Percentiles rank a stretch among this genome's conserved stretches.
phyloP scores from a whole-genome alignment of 257 asterid genomes.

The Solanum rostratum region DNA sequence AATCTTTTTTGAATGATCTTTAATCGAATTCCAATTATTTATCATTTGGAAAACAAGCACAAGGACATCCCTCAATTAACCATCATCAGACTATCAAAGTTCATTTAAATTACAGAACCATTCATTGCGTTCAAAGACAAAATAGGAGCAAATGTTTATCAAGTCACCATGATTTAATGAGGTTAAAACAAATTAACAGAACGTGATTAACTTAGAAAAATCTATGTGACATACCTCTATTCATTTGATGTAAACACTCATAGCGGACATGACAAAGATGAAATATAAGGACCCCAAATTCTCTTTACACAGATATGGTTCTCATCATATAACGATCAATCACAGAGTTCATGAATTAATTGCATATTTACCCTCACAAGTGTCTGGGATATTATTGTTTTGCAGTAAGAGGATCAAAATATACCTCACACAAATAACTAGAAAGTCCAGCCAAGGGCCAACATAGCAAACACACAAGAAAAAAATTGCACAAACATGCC shows the following conservation, averaged over 20 bases:
- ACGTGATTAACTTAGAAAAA: no score
- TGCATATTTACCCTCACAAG: neutral
- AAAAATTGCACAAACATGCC: neutral
- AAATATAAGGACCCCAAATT: neutral
- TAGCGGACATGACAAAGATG: neutral
- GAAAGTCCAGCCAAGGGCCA: neutral
- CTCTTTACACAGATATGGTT: neutral
- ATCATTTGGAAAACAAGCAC: neutral
- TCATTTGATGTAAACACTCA: neutral
- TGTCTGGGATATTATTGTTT: neutral
- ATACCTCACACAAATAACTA: neutral
- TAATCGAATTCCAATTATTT: neutral
- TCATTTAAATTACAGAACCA: neutral
- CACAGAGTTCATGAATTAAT: neutral
- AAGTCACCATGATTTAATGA: no score
- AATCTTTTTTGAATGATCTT: neutral
- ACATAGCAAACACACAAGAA: neutral
- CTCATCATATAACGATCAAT: neutral
- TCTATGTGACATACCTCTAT: neutral
- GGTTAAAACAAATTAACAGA: no score
- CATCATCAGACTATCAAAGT: neutral
- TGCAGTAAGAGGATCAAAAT: neutral
- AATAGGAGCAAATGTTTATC: neutral
- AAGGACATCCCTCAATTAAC: neutral
- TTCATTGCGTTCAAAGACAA: neutral